Evolutionary conservation across 1,139 yeast species (phyloP).

Genomic region (Yamadazyma kanchanaburiensis): DNA sequence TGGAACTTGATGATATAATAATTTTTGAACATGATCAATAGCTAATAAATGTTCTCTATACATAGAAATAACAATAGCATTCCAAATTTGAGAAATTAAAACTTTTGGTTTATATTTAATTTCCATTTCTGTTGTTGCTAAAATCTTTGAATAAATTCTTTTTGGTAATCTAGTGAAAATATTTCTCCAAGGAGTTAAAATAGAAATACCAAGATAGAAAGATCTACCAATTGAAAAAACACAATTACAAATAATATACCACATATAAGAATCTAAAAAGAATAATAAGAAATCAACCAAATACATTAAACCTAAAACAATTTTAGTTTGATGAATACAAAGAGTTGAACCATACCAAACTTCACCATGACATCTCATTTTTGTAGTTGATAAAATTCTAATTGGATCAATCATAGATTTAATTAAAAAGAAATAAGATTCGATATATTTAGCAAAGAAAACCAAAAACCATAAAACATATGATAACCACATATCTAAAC

Average conservation of each 20-base stretch:
- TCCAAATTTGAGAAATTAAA: slow-evolving; percentile 97
- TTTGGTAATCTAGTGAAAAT: slow-evolving; percentile 96
- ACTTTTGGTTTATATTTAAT: slow-evolving; percentile 98
- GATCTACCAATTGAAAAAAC: slow-evolving; percentile 96
- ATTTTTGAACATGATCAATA: slow-evolving; percentile 95
- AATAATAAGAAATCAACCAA: slow-evolving; percentile 89
- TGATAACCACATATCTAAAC: slow-evolving; percentile 96
- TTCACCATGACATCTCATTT: slow-evolving; percentile 72
- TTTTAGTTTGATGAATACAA: slow-evolving; percentile 82
- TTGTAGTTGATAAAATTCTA: slow-evolving; percentile 52
- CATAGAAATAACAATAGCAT: slow-evolving; percentile 96
- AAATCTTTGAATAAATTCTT: slow-evolving; percentile 94
- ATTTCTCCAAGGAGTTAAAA: slow-evolving; percentile 99
- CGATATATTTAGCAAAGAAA: slow-evolving; percentile 81
- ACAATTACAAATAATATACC: slow-evolving; percentile 96
- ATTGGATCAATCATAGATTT: slow-evolving; percentile 93
- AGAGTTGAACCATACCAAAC: slow-evolving; percentile 74
- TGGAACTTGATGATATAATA: slow-evolving; percentile 96
- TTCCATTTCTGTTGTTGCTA: slow-evolving; percentile 99
- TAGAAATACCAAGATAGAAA: slow-evolving; percentile 96
- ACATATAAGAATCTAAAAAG: slow-evolving; percentile 97
- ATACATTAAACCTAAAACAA: slow-evolving; percentile 88
- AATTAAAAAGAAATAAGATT: slow-evolving; percentile 91
- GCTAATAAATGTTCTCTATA: slow-evolving; percentile 97
- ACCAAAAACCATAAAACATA: slow-evolving; percentile 87